Conservation (phyloP, 1,284 basidiomycete species). For the Ganoderma meredithae region DNA sequence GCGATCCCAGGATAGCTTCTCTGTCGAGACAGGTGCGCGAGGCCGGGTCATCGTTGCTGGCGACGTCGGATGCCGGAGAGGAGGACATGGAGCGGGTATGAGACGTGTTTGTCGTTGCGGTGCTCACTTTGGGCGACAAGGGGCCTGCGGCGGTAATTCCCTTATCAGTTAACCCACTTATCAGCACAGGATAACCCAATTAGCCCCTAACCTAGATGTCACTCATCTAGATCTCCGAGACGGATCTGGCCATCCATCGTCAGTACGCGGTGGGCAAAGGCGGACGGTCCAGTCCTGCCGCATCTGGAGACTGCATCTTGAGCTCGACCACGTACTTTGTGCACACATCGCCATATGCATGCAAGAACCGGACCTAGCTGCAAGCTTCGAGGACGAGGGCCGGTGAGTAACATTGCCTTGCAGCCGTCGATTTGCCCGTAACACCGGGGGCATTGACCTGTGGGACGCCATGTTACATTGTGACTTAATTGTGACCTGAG, state of each 20-base stretch:
- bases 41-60: slow-evolving; percentile 26
- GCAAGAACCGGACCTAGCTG: too few relatives aligned
- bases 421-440: background rate
- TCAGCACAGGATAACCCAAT: background rate
- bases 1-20: slow-evolving; percentile 35
- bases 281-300: background rate
- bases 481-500: too few relatives aligned
- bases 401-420: background rate
- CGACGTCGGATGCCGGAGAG: slow-evolving; percentile 29
- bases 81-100: slow-evolving; percentile 29
- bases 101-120: slow-evolving; percentile 11
- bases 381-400: slow-evolving; percentile 1
- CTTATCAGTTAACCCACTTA: slow-evolving; percentile 7
- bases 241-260: too few relatives aligned
- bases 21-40: slow-evolving; percentile 40
- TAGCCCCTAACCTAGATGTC: background rate
- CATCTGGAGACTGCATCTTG: too few relatives aligned
- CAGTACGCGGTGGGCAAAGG: too few relatives aligned
- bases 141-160: background rate
- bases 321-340: background rate
- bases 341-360: background rate
- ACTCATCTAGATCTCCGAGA: background rate
- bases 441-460: too few relatives aligned
- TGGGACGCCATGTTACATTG: too few relatives aligned
- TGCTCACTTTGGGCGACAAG: background rate